Evolutionary conservation across 2,329 filamentous ascomycete species (phyloP).

Genomic region (Neurospora crassa): DNA sequence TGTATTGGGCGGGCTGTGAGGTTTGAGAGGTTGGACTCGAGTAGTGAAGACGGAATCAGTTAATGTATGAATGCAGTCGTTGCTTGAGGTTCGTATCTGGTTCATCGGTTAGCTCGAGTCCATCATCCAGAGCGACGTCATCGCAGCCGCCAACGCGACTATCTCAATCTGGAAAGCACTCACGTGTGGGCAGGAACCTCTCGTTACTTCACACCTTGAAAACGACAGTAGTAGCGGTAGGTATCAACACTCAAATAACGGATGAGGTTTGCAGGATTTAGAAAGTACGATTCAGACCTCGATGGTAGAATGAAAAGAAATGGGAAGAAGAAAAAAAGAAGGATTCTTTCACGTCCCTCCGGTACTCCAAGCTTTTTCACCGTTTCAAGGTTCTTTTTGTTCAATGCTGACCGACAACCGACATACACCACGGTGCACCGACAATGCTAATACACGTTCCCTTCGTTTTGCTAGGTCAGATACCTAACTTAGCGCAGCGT

Average conservation of each 20-base stretch:
- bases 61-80: not conserved
- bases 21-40: not conserved
- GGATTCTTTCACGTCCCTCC: not conserved
- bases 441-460: not conserved
- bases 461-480: not conserved
- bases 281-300: not conserved
- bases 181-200: not conserved
- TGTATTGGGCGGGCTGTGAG: not conserved
- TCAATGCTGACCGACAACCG: not conserved
- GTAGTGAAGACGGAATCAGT: not conserved
- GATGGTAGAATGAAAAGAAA: not conserved
- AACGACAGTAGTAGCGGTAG: not conserved
- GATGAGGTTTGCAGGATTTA: not conserved
- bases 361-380: not conserved
- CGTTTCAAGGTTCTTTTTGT: not conserved
- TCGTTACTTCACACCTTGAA: not conserved
- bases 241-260: not conserved
- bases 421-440: not conserved
- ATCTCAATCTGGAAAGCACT: not conserved
- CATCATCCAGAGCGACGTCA: not conserved
- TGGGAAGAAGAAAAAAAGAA: not conserved
- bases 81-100: not conserved
- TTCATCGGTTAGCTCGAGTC: not conserved
- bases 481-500: not conserved
- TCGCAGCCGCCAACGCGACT: too few species aligned